Conservation (phyloP, 2,329 filamentous ascomycete species). For the Aspergillus fischeri region DNA sequence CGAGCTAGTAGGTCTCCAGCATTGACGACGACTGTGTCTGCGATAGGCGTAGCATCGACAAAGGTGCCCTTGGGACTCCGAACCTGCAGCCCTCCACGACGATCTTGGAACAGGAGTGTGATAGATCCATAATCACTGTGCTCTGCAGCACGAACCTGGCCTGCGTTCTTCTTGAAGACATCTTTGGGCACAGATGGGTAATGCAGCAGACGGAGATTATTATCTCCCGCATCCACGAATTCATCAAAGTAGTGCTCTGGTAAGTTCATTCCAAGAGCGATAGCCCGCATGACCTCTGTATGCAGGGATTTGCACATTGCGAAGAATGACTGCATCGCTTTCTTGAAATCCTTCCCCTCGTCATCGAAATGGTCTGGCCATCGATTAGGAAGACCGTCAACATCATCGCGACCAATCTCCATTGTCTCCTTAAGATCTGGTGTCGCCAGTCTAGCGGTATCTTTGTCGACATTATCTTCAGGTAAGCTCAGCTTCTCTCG, state of each 20-base stretch:
- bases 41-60: conserved; percentile 77
- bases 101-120: conserved; percentile 55
- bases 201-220: conserved; percentile 69
- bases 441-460: conserved; percentile 51
- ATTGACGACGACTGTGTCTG: conserved; percentile 79
- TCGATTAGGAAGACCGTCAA: conserved; percentile 65
- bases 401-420: conserved; percentile 58
- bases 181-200: conserved; percentile 66
- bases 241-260: conserved; percentile 69
- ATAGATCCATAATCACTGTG: conserved; percentile 64
- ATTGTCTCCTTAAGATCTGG: conserved; percentile 56
- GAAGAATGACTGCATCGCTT: conserved; percentile 72
- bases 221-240: conserved; percentile 67
- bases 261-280: conserved; percentile 75
- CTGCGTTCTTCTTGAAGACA: conserved; percentile 63
- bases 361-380: conserved; percentile 63
- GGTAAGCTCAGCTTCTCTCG: conserved; percentile 67
- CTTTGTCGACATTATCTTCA: conserved; percentile 54
- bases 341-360: conserved; percentile 59
- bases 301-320: conserved; percentile 71
- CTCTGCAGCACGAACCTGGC: conserved; percentile 70
- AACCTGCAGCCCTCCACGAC: conserved; percentile 56
- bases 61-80: conserved; percentile 71
- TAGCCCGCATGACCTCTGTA: conserved; percentile 74
- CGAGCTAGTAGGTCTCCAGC: conserved; percentile 80